These are phyloP conservation scores for Lentinula novae-zelandiae DNA, from an alignment of 1,284 basidiomycete species.

Conservation along the genomic window DNA sequence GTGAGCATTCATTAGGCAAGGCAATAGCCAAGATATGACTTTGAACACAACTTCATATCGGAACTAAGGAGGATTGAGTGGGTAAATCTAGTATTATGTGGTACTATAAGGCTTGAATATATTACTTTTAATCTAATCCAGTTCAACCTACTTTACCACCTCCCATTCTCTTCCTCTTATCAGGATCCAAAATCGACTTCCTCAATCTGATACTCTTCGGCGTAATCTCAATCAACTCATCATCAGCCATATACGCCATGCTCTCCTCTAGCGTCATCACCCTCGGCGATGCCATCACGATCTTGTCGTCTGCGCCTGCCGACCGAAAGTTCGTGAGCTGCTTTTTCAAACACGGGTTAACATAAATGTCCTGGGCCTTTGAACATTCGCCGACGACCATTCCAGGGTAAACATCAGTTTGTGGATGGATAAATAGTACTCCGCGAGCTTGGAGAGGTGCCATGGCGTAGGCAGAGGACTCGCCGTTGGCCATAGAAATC, in stretches of 20 bases:
- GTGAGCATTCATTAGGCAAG: conserved; percentile 38
- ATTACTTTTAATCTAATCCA: not conserved
- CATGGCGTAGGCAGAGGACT: conserved; percentile 41
- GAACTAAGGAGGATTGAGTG: not conserved
- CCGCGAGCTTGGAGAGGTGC: conserved; percentile 44
- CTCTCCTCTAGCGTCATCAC: conserved; percentile 41
- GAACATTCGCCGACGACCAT: conserved; percentile 47
- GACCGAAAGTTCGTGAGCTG: conserved; percentile 44
- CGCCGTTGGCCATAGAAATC: conserved; percentile 41
- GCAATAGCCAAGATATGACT: conserved; percentile 30
- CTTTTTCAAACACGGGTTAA: conserved; percentile 43
- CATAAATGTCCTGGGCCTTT: conserved; percentile 38
- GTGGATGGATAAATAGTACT: conserved; percentile 38
- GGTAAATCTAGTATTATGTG: not conserved
- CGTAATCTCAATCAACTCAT: conserved; percentile 43
- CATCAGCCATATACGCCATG: conserved; percentile 43
- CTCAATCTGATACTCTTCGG: conserved; percentile 35
- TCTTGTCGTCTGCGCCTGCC: conserved; percentile 43
- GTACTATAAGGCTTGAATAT: not conserved
- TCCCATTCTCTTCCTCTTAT: conserved; percentile 12
- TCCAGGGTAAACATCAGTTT: conserved; percentile 40
- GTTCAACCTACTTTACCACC: not conserved
- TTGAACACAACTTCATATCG: not conserved
- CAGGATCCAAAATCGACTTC: conserved; percentile 24
- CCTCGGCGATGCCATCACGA: conserved; percentile 37